phyloP scores from a whole-genome alignment of 2,329 filamentous ascomycete species.

The Fusarium buxicola region DNA sequence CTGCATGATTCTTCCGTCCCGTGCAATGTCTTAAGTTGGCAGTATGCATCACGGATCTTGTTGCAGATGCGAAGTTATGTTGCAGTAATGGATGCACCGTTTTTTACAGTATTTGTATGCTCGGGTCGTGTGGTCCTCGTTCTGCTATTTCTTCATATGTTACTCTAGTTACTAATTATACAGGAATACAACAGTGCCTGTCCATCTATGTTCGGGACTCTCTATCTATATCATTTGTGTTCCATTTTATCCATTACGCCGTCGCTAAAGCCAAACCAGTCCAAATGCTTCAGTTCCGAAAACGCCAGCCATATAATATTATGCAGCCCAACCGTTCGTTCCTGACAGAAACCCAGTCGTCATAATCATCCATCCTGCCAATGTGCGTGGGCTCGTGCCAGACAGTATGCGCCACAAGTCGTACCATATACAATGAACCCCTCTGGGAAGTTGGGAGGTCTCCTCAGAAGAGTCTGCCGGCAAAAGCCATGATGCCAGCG shows the following conservation, averaged over 20 bases:
- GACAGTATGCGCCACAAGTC: conserved; percentile 6
- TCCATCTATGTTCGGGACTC: conserved; percentile 22
- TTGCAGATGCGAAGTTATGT: no score
- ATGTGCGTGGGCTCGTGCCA: conserved; percentile 5
- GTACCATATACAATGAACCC: conserved; percentile 22
- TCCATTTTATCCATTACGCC: conserved; percentile 24
- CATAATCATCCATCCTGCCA: conserved; percentile 3
- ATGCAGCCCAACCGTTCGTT: conserved; percentile 18
- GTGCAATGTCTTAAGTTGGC: neutral
- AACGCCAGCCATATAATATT: conserved; percentile 25
- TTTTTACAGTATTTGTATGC: neutral
- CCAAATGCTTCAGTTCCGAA: conserved; percentile 16
- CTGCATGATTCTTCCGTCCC: neutral
- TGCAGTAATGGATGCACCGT: no score
- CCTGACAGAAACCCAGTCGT: neutral
- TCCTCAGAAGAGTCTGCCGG: conserved; percentile 37
- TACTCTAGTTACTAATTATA: conserved; percentile 6
- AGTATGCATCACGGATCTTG: neutral
- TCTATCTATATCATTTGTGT: conserved; percentile 13
- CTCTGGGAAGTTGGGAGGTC: neutral
- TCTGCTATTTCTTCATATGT: neutral
- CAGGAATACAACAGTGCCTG: conserved; percentile 1
- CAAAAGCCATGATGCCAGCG: conserved; percentile 43
- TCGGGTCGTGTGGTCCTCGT: no score
- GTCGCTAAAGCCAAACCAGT: conserved; percentile 27